phyloP scores from a whole-genome alignment of 2,329 filamentous ascomycete species.

The Botrytis paeoniae region DNA sequence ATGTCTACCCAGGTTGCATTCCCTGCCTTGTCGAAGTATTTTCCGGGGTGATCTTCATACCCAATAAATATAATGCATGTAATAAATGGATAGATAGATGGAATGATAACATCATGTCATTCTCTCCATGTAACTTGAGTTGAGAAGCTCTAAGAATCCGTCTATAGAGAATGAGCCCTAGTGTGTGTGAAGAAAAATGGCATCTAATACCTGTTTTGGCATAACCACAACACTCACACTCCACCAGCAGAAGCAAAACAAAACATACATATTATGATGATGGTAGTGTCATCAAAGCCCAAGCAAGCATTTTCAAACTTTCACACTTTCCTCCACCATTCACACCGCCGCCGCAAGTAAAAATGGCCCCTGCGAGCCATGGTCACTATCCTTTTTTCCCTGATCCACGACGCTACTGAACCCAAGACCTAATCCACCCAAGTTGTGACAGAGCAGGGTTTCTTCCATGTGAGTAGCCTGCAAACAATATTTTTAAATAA shows the following conservation, averaged over 20 bases:
- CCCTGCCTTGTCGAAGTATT: slow-evolving; percentile 3
- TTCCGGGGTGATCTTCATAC: slow-evolving; percentile 7
- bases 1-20: not conserved
- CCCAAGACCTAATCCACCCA: slow-evolving; percentile 10
- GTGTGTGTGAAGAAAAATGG: not conserved
- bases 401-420: slow-evolving; percentile 12
- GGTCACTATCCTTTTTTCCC: slow-evolving; percentile 9
- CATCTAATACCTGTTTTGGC: not conserved
- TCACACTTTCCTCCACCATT: slow-evolving; percentile 4
- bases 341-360: slow-evolving; percentile 17
- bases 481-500: slow-evolving; percentile 22
- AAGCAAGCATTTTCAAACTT: not conserved
- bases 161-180: not conserved
- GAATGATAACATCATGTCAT: not conserved
- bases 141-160: not conserved
- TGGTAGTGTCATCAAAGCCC: slow-evolving; percentile 6
- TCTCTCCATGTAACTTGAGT: not conserved
- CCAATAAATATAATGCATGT: not conserved
- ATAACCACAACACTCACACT: not conserved
- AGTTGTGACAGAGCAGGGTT: slow-evolving; percentile 17
- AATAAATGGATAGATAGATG: not conserved
- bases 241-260: not conserved
- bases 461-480: slow-evolving; percentile 24
- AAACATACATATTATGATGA: not conserved
- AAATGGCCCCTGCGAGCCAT: slow-evolving; percentile 13